These are phyloP conservation scores for Pichia terricola DNA, from an alignment of 1,139 yeast genomes.

Conservation along the genomic window DNA sequence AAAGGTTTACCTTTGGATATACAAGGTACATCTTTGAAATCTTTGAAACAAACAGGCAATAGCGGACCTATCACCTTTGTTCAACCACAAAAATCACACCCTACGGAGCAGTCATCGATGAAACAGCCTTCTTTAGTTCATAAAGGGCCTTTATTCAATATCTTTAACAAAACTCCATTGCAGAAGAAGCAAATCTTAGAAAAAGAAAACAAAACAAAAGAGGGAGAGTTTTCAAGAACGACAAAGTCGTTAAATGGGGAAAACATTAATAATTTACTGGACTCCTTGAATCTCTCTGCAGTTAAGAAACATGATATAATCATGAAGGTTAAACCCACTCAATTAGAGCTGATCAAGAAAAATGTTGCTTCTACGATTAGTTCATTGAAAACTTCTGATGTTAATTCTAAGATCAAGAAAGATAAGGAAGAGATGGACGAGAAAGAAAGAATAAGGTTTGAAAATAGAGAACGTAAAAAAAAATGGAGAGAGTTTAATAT, in stretches of 20 bases:
- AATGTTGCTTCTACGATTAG: slow-evolving; percentile 15
- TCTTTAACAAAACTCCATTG: background rate
- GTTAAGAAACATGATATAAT: slow-evolving; percentile 10
- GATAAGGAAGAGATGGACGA: slow-evolving; percentile 14
- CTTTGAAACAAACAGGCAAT: background rate
- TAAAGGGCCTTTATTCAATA: too few relatives aligned
- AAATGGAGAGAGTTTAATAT: slow-evolving; percentile 83
- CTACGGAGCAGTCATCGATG: too few relatives aligned
- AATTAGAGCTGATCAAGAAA: slow-evolving; percentile 12
- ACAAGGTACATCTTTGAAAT: too few relatives aligned
- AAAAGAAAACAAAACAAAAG: too few relatives aligned
- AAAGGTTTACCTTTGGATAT: too few relatives aligned
- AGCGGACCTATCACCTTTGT: background rate
- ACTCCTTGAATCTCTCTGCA: slow-evolving; percentile 8
- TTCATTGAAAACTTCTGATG: slow-evolving; percentile 8
- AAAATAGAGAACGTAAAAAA: slow-evolving; percentile 79
- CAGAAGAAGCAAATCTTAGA: background rate
- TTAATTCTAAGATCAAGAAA: slow-evolving; percentile 1
- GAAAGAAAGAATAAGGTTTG: slow-evolving; percentile 54
- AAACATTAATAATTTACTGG: slow-evolving; percentile 6
- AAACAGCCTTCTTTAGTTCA: too few relatives aligned
- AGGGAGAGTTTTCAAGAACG: background rate
- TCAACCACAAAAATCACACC: too few relatives aligned
- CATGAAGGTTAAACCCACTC: slow-evolving; percentile 10
- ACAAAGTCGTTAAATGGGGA: slow-evolving; percentile 4